Evolutionary conservation across 805 yeast species (phyloP), one percentile per base, ranked within the genome.

Genomic region (Starmerella stigmatis): DNA sequence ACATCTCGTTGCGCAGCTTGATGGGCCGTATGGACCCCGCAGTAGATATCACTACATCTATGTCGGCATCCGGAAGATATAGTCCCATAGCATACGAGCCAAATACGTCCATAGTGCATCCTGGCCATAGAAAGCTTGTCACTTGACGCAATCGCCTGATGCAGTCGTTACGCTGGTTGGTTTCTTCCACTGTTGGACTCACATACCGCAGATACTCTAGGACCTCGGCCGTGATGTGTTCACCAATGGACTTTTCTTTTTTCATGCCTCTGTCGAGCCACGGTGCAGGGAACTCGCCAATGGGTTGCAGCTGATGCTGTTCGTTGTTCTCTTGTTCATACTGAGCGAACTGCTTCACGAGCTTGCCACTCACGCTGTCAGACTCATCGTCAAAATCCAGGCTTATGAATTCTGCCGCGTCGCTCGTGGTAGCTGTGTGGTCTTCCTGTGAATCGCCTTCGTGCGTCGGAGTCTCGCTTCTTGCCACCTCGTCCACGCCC

Each of bases 21-120:
- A 70, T 64, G 19, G 94, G 81, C 7, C 29, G 28, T 5, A 33
- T 17, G 32, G 41, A 16, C 15, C 28, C 41, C 19, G 43, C 35
- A 12, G 44, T 30, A 3, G 79, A 68, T 20, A 89, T 74, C 36
- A 88, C 96, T 78, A 92, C 79, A 63, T 89, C 98, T 26, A 89
- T 86, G 69, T 89, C 98, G 0, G 96, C 85, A 2, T 94, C 94
- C 0, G 97, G 97, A 15, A 89, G 68, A 59, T 86, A 89, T 49
- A 89, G 66, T 59, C 88, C 96, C 0, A 96, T 88, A 0, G 97
- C 95, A 61, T 76, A 83, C 0, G 96, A 88, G 0, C 98, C 98
- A 67, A 92, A 89, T 7, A 88, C 94, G 50, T 79, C 79, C 4
- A 82, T 75, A 46, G 79, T 81, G 13, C 89, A 78, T 50, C 76